Base-by-base conservation (phyloP, 345 rosid species). In the Barbarea vulgaris region DNA sequence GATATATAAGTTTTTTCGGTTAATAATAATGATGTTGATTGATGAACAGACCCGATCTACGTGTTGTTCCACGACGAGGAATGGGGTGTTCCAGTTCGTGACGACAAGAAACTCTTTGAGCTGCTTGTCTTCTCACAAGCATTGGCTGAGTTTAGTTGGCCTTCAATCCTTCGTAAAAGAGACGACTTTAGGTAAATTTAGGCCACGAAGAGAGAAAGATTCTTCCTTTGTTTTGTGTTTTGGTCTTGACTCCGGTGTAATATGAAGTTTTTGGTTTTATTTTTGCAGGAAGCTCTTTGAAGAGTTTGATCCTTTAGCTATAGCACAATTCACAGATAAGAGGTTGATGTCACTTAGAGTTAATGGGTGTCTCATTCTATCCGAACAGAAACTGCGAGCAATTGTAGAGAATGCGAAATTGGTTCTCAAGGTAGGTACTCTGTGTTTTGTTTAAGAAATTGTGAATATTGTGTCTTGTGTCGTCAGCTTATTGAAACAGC, bases 141-240 rank as follows among this genome's bases (percentile, higher is more conserved):
- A n/a, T 79, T 91, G 66, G 96, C 96, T 53, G 98, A 94, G 81
- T 83, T 88, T 68, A 88, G 89, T 80, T 94, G 98, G 96, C 93
- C 88, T 36, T 79, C 86, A n/a, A 87, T 94, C 44, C 88, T 94
- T 42, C 82, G 60, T 31, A 83, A 81, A 86, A 84, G 92, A 81
- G 85, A 85, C 1, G 51, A 80, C 69, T 89, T 91, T 80, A 86
- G 97, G 98, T 88, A 73, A 50, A 33, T 15, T 33, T 50, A 24
- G 17, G n/a, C 37, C n/a, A 44, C 0, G 3, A 8, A n/a, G 1
- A 42, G 48, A 42, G 7, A 15, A 15, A n/a, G 19, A 15, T 42
- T 61, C 44, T 22, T 9, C 6, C 34, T 41, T 44, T 44, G 10
- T 11, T 12, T 3, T 74, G 18, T 63, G 28, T 28, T 58, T 42